Conservation (phyloP, 2,329 filamentous ascomycete genomes). For the Orbilia brochopaga region DNA sequence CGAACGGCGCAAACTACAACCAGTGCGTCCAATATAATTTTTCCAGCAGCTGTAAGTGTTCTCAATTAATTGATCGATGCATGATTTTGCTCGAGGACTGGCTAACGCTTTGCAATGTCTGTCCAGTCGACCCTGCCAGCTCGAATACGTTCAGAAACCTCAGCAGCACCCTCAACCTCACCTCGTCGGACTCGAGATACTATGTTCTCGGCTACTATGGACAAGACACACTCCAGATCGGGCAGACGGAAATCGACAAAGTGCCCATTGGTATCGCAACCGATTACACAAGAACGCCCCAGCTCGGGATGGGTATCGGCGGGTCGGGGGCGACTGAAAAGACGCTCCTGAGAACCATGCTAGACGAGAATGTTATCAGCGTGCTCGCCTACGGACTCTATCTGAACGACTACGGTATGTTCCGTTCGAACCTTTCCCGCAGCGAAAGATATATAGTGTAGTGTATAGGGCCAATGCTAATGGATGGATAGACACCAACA, state of each 20-base stretch:
- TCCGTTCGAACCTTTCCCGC: no score
- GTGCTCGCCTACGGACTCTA: constrained; percentile 47
- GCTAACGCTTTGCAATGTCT: background rate
- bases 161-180: constrained; percentile 21
- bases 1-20: constrained; percentile 17
- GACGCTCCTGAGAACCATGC: constrained; percentile 38
- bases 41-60: constrained; percentile 41
- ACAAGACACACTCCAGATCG: constrained; percentile 43
- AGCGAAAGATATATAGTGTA: background rate
- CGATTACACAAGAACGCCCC: constrained; percentile 37
- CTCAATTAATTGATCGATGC: no score
- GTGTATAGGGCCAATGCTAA: background rate
- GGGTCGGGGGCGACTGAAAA: constrained; percentile 38
- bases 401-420: constrained; percentile 46
- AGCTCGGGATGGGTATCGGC: constrained; percentile 41
- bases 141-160: constrained; percentile 46
- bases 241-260: constrained; percentile 48
- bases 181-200: constrained; percentile 38
- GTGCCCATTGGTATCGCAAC: constrained; percentile 47
- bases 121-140: constrained; percentile 15
- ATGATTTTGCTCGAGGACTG: no score
- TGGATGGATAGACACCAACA: constrained; percentile 36
- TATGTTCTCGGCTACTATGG: constrained; percentile 47
- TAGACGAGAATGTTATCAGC: constrained; percentile 35
- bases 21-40: constrained; percentile 41